A percentile compares a stretch with the other conserved stretches of the same genome.
Evolutionary conservation across 2,329 filamentous ascomycete species (phyloP).

Genomic region (Talaromyces sp.): DNA sequence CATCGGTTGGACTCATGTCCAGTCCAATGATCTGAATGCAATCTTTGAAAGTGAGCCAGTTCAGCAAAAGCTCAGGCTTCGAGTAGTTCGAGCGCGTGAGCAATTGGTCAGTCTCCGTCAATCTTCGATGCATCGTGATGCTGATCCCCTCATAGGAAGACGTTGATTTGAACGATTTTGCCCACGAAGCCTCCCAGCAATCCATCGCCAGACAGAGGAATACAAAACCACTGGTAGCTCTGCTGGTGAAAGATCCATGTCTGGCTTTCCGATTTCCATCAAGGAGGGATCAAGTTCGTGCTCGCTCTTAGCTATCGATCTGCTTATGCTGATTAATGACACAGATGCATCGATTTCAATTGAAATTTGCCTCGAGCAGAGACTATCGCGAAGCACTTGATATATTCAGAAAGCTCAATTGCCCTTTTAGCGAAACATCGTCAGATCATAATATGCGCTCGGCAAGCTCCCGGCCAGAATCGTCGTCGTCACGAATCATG

Average conservation of each 20-base stretch:
- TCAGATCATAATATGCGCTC: constrained; percentile 25
- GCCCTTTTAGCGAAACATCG: constrained; percentile 45
- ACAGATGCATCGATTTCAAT: constrained; percentile 47
- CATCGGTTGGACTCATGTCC: constrained; percentile 47
- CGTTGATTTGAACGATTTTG: constrained; percentile 39
- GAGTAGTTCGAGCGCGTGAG: constrained; percentile 35
- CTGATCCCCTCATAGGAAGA: constrained; percentile 37
- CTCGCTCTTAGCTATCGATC: background rate
- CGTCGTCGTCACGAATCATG: constrained; percentile 29
- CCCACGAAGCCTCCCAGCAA: constrained; percentile 27
- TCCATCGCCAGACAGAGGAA: constrained; percentile 22
- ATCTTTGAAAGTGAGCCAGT: constrained; percentile 35
- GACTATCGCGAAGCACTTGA: constrained; percentile 45
- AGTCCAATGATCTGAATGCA: constrained; percentile 37
- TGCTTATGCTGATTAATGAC: constrained; percentile 21
- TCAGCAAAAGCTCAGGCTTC: constrained; percentile 32
- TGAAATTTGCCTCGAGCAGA: constrained; percentile 42
- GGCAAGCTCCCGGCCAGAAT: constrained; percentile 25
- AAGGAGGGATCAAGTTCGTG: constrained; percentile 31
- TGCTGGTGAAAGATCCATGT: constrained; percentile 47
- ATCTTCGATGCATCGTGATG: background rate
- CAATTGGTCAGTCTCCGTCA: constrained; percentile 35
- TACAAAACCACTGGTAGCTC: constrained; percentile 36
- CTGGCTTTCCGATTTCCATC: constrained; percentile 47
- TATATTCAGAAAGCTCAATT: constrained; percentile 43